These are phyloP conservation scores for Cylindrotheca closterium DNA, from an alignment of 108 stramenopile species.

Conservation along the genomic window DNA sequence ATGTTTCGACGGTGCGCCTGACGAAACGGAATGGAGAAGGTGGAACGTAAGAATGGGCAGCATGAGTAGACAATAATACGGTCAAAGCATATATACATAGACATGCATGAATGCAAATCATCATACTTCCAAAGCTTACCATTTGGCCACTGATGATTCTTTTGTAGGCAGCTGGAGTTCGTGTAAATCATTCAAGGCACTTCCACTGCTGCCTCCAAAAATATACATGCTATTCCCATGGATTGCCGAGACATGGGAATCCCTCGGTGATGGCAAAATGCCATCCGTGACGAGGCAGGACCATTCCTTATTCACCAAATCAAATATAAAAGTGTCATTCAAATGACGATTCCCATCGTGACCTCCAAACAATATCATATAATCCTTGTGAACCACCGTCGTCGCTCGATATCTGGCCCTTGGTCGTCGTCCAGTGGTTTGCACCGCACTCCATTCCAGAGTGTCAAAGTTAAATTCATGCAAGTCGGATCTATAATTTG, in stretches of 20 bases:
- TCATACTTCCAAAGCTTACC: constrained; percentile 38
- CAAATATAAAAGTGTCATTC: constrained; percentile 92
- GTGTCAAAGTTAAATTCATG: constrained; percentile 84
- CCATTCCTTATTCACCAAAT: constrained; percentile 81
- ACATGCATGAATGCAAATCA: no score
- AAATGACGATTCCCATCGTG: constrained; percentile 97
- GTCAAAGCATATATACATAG: no score
- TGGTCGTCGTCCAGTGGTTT: constrained; percentile 81
- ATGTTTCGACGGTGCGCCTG: constrained; percentile 30
- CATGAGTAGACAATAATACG: neutral
- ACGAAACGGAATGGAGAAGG: neutral
- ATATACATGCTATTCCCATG: constrained; percentile 82
- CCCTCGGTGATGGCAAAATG: constrained; percentile 80
- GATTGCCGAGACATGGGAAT: constrained; percentile 89
- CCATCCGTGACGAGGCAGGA: constrained; percentile 74
- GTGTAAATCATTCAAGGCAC: constrained; percentile 95
- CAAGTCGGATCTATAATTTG: constrained; percentile 70
- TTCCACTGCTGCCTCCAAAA: constrained; percentile 91
- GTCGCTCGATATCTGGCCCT: constrained; percentile 96
- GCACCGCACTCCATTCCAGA: constrained; percentile 73
- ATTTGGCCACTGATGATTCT: constrained; percentile 30
- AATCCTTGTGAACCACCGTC: constrained; percentile 72
- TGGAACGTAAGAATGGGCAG: neutral
- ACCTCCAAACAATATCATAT: constrained; percentile 88
- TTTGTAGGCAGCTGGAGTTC: constrained; percentile 74